These are phyloP conservation scores for Byssoonygena ceratinophila DNA, from an alignment of 2,329 filamentous ascomycete species.

Conservation along the genomic window DNA sequence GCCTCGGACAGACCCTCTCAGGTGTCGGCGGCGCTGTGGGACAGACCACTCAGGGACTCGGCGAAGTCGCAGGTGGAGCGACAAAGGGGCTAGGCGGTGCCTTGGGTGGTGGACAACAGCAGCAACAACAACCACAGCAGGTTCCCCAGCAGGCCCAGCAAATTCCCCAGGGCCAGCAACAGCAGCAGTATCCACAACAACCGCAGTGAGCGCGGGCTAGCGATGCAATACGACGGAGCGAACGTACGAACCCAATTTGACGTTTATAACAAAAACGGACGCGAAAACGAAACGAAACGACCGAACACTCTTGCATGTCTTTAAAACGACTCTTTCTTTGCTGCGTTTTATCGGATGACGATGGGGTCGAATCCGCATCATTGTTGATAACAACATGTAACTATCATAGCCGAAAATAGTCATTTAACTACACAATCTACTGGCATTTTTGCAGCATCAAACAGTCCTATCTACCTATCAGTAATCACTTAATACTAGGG, in stretches of 20 bases:
- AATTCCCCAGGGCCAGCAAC: conserved; percentile 5
- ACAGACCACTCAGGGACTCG: conserved; percentile 11
- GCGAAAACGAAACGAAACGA: background rate
- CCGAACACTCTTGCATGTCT: background rate
- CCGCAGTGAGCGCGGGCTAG: background rate
- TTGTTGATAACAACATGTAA: too few species aligned
- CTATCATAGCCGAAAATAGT: too few species aligned
- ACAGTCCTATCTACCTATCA: too few species aligned
- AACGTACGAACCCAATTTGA: background rate
- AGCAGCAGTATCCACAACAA: background rate
- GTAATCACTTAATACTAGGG: too few species aligned
- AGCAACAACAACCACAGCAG: conserved; percentile 4
- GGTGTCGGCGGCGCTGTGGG: conserved; percentile 12
- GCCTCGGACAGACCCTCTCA: conserved; percentile 8
- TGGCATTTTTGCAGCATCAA: too few species aligned
- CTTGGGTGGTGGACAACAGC: conserved; percentile 10
- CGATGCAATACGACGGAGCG: background rate
- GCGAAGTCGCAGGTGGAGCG: conserved; percentile 8
- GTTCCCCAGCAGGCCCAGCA: conserved; percentile 6
- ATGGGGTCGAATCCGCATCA: too few species aligned
- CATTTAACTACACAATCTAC: too few species aligned
- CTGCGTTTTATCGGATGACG: too few species aligned
- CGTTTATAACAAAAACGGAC: background rate
- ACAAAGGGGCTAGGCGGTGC: conserved; percentile 12
- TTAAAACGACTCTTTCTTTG: background rate